Conservation (phyloP, 371 early-diverging fungal species). For the Umbelopsis sp. region DNA sequence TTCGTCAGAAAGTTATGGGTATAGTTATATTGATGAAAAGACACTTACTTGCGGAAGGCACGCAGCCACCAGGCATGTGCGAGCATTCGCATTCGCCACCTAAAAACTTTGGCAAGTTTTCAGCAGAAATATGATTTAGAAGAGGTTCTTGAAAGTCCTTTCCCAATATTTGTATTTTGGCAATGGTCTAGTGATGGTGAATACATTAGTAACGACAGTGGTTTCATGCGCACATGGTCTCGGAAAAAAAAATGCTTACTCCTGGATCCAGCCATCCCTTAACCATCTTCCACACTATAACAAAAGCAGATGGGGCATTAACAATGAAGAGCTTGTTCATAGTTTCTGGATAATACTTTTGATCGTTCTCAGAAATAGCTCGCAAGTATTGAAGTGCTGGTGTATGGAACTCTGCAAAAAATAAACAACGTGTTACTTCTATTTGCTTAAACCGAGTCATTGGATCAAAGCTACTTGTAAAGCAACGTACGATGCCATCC, state of each 20-base stretch:
- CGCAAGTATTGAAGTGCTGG: constrained; percentile 76
- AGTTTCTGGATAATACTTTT: constrained; percentile 85
- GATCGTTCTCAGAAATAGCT: constrained; percentile 78
- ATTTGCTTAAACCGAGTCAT: background rate
- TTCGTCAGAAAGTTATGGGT: background rate
- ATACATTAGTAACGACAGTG: background rate
- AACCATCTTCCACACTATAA: constrained; percentile 80
- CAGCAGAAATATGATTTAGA: constrained; percentile 73
- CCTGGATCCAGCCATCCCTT: constrained; percentile 86
- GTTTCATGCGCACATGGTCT: background rate
- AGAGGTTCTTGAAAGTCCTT: constrained; percentile 66
- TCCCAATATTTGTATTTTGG: constrained; percentile 81
- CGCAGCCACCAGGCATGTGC: constrained; percentile 81
- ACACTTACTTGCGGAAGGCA: constrained; percentile 53
- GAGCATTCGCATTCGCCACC: constrained; percentile 82
- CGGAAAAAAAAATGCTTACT: constrained; percentile 31
- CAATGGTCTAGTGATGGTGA: constrained; percentile 51
- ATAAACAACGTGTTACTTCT: too few species aligned
- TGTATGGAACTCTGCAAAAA: constrained; percentile 66
- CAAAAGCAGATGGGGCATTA: constrained; percentile 83
- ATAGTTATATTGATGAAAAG: background rate
- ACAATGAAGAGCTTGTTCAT: constrained; percentile 78
- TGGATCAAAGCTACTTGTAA: constrained; percentile 17
- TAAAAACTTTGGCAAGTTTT: constrained; percentile 75
- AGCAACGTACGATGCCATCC: constrained; percentile 65